These are phyloP conservation scores for Colletotrichum gigasporum DNA, from an alignment of 2,329 filamentous ascomycete genomes.

Conservation along the genomic window DNA sequence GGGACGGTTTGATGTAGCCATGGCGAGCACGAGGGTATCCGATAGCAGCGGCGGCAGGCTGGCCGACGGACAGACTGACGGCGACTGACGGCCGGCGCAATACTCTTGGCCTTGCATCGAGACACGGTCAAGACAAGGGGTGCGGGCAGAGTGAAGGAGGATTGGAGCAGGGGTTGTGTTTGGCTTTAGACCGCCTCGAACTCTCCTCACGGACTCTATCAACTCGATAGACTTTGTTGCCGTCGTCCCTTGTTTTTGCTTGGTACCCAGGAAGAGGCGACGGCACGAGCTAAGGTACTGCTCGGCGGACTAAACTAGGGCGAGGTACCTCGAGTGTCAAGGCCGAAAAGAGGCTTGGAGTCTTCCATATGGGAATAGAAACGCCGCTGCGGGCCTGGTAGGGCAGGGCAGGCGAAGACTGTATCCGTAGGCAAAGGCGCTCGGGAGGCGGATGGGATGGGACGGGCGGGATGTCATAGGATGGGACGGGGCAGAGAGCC, in stretches of 20 bases:
- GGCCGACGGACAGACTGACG: neutral
- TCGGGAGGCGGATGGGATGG: neutral
- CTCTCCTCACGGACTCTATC: constrained; percentile 25
- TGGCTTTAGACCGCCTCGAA: constrained; percentile 30
- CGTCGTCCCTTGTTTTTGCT: neutral
- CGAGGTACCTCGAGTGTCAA: constrained; percentile 1
- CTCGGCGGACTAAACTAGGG: constrained; percentile 12
- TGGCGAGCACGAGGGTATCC: neutral
- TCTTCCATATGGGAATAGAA: neutral
- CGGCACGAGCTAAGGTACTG: constrained; percentile 8
- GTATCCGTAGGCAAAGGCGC: neutral
- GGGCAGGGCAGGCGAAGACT: neutral
- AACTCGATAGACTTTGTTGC: constrained; percentile 10
- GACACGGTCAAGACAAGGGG: constrained; percentile 9
- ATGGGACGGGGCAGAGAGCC: neutral
- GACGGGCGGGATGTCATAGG: neutral
- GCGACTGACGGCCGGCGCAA: constrained; percentile 6
- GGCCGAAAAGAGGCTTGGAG: constrained; percentile 1
- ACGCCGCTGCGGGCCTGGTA: neutral
- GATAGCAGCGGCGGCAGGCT: neutral
- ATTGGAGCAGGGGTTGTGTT: constrained; percentile 25
- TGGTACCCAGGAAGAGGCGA: neutral
- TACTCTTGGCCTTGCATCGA: constrained; percentile 19
- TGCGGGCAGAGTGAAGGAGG: neutral
- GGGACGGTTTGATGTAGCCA: constrained; percentile 10